Evolutionary conservation across 23 red algal species (phyloP).

Genomic region (Gracilaria gracilis): DNA sequence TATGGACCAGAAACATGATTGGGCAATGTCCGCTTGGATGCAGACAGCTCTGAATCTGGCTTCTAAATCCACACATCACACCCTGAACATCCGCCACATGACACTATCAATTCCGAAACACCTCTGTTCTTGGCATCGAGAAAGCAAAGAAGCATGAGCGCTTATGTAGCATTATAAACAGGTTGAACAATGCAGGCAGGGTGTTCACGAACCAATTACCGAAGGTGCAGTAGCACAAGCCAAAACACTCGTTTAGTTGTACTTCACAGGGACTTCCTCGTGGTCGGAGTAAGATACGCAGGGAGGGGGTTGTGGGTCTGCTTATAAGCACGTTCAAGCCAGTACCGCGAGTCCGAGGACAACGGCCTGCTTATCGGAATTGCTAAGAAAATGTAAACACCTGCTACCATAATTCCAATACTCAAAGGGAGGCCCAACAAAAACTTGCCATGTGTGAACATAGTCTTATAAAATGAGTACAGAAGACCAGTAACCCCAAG

Average conservation of each 20-base stretch:
- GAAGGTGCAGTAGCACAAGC: neutral
- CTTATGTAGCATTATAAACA: neutral
- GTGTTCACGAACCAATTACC: neutral
- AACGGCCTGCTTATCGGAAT: slow-evolving; percentile 75
- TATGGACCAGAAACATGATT: neutral
- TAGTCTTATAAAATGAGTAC: slow-evolving; percentile 60
- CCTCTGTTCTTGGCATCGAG: too few relatives aligned
- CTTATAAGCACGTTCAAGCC: slow-evolving; percentile 70
- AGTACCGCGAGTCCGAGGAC: slow-evolving; percentile 59
- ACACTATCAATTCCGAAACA: too few relatives aligned
- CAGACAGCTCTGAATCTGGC: neutral
- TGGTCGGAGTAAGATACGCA: slow-evolving; percentile 64
- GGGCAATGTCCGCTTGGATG: neutral
- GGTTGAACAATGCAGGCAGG: neutral
- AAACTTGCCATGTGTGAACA: slow-evolving; percentile 67
- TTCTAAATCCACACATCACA: too few relatives aligned
- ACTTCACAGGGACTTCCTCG: slow-evolving; percentile 18
- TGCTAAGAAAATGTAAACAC: slow-evolving; percentile 63
- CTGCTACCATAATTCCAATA: slow-evolving; percentile 37
- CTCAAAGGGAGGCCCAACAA: slow-evolving; percentile 55
- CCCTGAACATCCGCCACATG: too few relatives aligned
- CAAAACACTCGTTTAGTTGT: neutral
- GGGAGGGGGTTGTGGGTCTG: slow-evolving; percentile 81
- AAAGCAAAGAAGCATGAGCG: neutral
- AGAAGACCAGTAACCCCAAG: slow-evolving; percentile 10